A percentile compares a stretch with the other conserved stretches of the same genome.
phyloP scores from a whole-genome alignment of 2,329 filamentous ascomycete species.

The Clonostachys chloroleuca region DNA sequence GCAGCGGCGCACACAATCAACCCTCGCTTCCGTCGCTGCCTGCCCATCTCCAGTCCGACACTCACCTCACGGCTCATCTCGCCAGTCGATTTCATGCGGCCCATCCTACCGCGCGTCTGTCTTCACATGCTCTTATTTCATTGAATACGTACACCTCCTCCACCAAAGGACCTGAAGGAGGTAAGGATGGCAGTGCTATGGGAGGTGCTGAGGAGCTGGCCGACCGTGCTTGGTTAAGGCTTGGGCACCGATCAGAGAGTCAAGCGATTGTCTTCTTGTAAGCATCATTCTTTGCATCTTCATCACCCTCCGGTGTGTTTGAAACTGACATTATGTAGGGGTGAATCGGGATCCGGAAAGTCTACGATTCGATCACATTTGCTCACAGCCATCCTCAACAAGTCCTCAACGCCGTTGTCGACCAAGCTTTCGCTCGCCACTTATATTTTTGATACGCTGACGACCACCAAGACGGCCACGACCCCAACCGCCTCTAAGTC shows the following conservation, averaged over 20 bases:
- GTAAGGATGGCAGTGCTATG: slow-evolving; percentile 87
- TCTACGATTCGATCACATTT: slow-evolving; percentile 90
- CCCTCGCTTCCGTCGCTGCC: slow-evolving; percentile 85
- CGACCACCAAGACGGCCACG: slow-evolving; percentile 93
- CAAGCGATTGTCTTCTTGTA: slow-evolving; percentile 92
- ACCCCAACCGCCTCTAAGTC: slow-evolving; percentile 95
- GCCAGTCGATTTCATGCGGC: slow-evolving; percentile 90
- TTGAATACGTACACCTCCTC: slow-evolving; percentile 94
- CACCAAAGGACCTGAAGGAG: slow-evolving; percentile 82
- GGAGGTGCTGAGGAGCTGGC: slow-evolving; percentile 91
- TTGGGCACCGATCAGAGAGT: slow-evolving; percentile 87
- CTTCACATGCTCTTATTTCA: slow-evolving; percentile 85
- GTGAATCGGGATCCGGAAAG: slow-evolving; percentile 94
- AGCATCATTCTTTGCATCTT: slow-evolving; percentile 27
- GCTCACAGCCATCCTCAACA: slow-evolving; percentile 78
- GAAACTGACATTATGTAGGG: slow-evolving; percentile 44
- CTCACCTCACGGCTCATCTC: slow-evolving; percentile 75
- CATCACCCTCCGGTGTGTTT: background rate
- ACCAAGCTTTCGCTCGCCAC: slow-evolving; percentile 89
- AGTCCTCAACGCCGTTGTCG: slow-evolving; percentile 88
- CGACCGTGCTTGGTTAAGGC: slow-evolving; percentile 74
- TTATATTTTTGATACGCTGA: slow-evolving; percentile 93
- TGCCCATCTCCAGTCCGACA: slow-evolving; percentile 74
- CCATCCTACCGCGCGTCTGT: slow-evolving; percentile 81
- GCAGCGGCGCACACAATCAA: slow-evolving; percentile 66